A percentile compares a stretch with the other conserved stretches of the same genome.
Evolutionary conservation across 805 yeast genomes (phyloP).

Genomic region (Nakazawaea ernobii): DNA sequence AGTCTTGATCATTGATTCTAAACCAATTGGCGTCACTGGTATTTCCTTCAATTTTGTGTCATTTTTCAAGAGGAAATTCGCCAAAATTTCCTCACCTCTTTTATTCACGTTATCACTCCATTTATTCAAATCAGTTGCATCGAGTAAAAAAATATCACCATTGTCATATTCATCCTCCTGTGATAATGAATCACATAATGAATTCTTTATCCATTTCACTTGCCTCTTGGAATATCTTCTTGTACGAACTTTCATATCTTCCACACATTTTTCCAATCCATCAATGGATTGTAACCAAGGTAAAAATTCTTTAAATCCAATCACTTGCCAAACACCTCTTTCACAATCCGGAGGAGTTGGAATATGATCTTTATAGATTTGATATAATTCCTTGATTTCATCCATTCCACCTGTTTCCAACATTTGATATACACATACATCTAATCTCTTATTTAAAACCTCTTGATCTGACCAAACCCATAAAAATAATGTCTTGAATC

Average conservation of each 20-base stretch:
- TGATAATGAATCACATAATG: slow-evolving; percentile 55
- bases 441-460: slow-evolving; percentile 57
- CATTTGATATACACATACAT: slow-evolving; percentile 82
- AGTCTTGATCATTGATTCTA: slow-evolving; percentile 6
- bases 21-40: slow-evolving; percentile 9
- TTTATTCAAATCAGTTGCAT: slow-evolving; percentile 63
- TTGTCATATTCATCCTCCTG: slow-evolving; percentile 51
- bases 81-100: too few relatives aligned
- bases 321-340: slow-evolving; percentile 87
- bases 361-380: slow-evolving; percentile 29
- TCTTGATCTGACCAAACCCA: slow-evolving; percentile 76
- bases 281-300: slow-evolving; percentile 35
- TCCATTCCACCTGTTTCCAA: slow-evolving; percentile 57
- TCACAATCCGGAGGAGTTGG: slow-evolving; percentile 51
- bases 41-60: neutral
- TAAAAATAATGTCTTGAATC: slow-evolving; percentile 59
- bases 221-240: slow-evolving; percentile 84
- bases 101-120: slow-evolving; percentile 58
- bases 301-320: slow-evolving; percentile 86
- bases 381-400: slow-evolving; percentile 62
- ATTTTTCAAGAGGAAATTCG: too few relatives aligned
- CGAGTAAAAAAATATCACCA: slow-evolving; percentile 60
- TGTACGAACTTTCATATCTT: slow-evolving; percentile 77
- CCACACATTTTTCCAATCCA: slow-evolving; percentile 43
- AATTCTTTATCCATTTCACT: slow-evolving; percentile 82